A percentile compares a stretch with the other conserved stretches of the same genome.
These are phyloP conservation scores for Cubamyces sp. DNA, from an alignment of 768 basidiomycete species.

Conservation along the genomic window DNA sequence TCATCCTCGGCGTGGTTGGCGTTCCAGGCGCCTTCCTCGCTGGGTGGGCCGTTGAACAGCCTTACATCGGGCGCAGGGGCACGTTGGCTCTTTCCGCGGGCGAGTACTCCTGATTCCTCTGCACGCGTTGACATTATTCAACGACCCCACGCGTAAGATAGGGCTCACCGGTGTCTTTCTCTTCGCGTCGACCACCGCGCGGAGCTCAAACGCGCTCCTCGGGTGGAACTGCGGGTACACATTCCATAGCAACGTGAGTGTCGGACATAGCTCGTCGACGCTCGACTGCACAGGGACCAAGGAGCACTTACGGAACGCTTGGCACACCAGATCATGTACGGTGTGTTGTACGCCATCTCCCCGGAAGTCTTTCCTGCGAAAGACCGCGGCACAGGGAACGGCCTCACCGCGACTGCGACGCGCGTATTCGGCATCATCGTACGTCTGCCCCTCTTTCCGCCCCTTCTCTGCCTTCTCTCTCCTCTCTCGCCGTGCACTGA, in stretches of 20 bases:
- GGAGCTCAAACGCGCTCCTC: conserved; percentile 65
- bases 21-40: conserved; percentile 75
- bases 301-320: neutral
- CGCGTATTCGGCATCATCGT: conserved; percentile 75
- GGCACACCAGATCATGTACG: conserved; percentile 64
- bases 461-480: neutral
- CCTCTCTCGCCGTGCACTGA: neutral
- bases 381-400: conserved; percentile 75
- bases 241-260: conserved; percentile 36
- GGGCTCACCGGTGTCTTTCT: conserved; percentile 77
- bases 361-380: conserved; percentile 75
- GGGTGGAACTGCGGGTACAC: conserved; percentile 74
- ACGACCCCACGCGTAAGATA: conserved; percentile 51
- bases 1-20: conserved; percentile 68
- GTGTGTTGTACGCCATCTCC: conserved; percentile 71
- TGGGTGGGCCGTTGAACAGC: conserved; percentile 71
- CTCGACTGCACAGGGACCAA: no score
- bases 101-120: conserved; percentile 39
- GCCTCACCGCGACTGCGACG: conserved; percentile 59
- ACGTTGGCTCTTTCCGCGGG: conserved; percentile 67
- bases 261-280: no score
- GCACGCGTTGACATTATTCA: conserved; percentile 41
- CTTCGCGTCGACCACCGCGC: conserved; percentile 74
- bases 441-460: conserved; percentile 28
- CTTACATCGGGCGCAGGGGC: conserved; percentile 65